phyloP scores from a whole-genome alignment of 2,329 filamentous ascomycete genomes.

The Colletotrichum tropicicola region DNA sequence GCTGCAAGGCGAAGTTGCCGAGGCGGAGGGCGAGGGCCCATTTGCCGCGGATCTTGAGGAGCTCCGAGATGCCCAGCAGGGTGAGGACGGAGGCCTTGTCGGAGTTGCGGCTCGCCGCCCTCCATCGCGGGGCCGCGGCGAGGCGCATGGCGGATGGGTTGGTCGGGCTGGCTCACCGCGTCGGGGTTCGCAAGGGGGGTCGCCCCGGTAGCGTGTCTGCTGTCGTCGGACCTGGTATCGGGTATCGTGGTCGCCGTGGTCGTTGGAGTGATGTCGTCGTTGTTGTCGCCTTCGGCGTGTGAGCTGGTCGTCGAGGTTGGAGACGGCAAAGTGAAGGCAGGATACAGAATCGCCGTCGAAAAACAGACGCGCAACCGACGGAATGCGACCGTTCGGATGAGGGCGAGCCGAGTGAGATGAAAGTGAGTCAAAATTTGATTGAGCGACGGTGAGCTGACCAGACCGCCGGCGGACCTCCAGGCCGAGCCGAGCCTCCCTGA shows the following conservation, averaged over 20 bases:
- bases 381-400: conserved; percentile 1
- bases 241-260: background rate
- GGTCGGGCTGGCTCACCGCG: conserved; percentile 28
- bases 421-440: conserved; percentile 23
- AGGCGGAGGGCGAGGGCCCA: conserved; percentile 23
- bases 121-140: conserved; percentile 25
- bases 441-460: background rate
- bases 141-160: conserved; percentile 27
- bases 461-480: background rate
- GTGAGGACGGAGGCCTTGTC: conserved; percentile 26
- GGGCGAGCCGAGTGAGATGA: conserved; percentile 11
- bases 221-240: background rate
- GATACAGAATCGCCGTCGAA: too few species aligned
- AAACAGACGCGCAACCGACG: background rate
- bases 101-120: conserved; percentile 30
- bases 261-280: too few species aligned
- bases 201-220: background rate
- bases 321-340: too few species aligned
- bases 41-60: conserved; percentile 30
- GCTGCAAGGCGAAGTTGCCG: conserved; percentile 15
- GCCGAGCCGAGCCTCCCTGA: conserved; percentile 5
- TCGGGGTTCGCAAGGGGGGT: conserved; percentile 11
- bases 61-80: conserved; percentile 24
- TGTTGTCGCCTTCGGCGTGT: background rate
- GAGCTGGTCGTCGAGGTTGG: background rate